phyloP scores from a whole-genome alignment of 352 stramenopile species.

The Vaucheria bursata region DNA sequence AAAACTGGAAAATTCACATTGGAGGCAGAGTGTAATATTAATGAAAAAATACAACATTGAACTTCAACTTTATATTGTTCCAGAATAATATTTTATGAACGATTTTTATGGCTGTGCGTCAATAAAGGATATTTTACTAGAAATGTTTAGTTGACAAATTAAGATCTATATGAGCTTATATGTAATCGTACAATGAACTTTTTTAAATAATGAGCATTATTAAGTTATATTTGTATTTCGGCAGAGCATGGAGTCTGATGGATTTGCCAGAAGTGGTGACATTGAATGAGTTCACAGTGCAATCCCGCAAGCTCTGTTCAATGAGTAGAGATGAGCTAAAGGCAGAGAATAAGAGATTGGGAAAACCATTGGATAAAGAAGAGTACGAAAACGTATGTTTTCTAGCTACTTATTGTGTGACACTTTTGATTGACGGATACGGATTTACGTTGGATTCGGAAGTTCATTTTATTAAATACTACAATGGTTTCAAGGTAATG shows the following conservation, averaged over 20 bases:
- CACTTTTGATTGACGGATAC: conserved; percentile 57
- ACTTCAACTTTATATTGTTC: too few species aligned
- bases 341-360: conserved; percentile 29
- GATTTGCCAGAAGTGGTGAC: conserved; percentile 49
- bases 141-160: too few species aligned
- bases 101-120: too few species aligned
- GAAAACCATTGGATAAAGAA: conserved; percentile 25
- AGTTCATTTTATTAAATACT: conserved; percentile 26
- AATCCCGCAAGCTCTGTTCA: conserved; percentile 22
- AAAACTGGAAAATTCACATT: too few species aligned
- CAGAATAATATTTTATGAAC: too few species aligned
- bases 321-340: conserved; percentile 48
- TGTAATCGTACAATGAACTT: too few species aligned
- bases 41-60: too few species aligned
- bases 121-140: too few species aligned
- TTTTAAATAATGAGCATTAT: too few species aligned
- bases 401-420: conserved; percentile 55
- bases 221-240: too few species aligned
- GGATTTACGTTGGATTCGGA: conserved; percentile 49
- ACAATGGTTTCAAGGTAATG: conserved; percentile 32
- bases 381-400: conserved; percentile 59
- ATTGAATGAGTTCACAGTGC: conserved; percentile 12
- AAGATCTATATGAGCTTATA: too few species aligned
- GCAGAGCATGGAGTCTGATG: conserved; percentile 59
- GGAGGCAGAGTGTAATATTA: too few species aligned